Conservation (phyloP, 2,329 filamentous ascomycete genomes). For the Aspergillus aculeatinus region DNA sequence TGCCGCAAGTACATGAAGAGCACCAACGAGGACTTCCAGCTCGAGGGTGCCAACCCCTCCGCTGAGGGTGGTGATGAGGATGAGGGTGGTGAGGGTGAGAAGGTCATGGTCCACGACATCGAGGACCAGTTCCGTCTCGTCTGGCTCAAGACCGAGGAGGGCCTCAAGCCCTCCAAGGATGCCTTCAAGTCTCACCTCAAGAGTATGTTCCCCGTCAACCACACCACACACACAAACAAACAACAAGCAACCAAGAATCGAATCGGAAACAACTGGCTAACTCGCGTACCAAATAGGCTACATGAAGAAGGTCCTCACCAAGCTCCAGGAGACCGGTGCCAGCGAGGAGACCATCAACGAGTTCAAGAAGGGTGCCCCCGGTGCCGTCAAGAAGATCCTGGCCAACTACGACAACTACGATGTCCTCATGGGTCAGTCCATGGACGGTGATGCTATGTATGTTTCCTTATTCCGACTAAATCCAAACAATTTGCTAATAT, state of each 20-base stretch:
- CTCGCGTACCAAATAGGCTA: conserved; percentile 58
- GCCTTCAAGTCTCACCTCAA: conserved; percentile 80
- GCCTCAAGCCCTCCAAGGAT: conserved; percentile 69
- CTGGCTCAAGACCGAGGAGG: conserved; percentile 50
- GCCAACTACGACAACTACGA: conserved; percentile 96
- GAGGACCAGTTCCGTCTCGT: conserved; percentile 88
- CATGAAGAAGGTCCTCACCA: conserved; percentile 83
- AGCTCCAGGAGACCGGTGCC: conserved; percentile 63
- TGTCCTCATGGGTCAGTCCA: conserved; percentile 87
- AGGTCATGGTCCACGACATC: conserved; percentile 79
- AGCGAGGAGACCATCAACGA: conserved; percentile 66
- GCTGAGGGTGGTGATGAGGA: conserved; percentile 75
- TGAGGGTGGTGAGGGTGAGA: conserved; percentile 68
- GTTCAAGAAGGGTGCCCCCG: conserved; percentile 75
- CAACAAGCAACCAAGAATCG: conserved; percentile 14
- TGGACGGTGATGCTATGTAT: conserved; percentile 92
- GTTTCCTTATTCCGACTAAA: conserved; percentile 38
- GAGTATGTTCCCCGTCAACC: conserved; percentile 54
- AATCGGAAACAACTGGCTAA: conserved; percentile 1
- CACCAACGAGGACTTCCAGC: conserved; percentile 61
- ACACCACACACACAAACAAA: conserved; percentile 6
- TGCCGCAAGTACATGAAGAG: conserved; percentile 85
- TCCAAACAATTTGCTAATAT: neutral
- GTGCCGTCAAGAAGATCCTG: conserved; percentile 79
- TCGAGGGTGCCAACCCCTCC: conserved; percentile 86